Base-by-base conservation (phyloP, 2,329 filamentous ascomycete species). In the Trichophyton equinum region DNA sequence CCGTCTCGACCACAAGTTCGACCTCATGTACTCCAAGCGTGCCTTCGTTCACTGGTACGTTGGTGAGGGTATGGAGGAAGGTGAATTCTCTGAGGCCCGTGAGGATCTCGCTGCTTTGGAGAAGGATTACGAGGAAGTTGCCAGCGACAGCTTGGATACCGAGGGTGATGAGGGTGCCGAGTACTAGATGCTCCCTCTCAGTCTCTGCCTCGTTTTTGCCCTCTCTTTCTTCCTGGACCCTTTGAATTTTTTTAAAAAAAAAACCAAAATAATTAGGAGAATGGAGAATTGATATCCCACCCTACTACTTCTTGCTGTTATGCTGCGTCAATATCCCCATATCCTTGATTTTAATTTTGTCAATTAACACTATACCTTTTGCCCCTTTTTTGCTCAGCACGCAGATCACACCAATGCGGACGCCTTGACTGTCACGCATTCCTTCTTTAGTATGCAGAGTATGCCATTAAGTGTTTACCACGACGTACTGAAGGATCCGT, bases 41-140 rank as follows among this genome's bases (percentile, higher is more conserved):
- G 94, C 94, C 65, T 99, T 99, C 80, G 94, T 99, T 67, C 94
- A 99, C 81, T 99, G 94, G 94, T 99, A 97, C 73, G 94, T 99
- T 74, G 94, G 94, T 81, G 94, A 97, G 83, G 94, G 94, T 85
- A 99, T 99, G 94, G 94, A 99, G 84, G 94, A 99, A 79, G 94
- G 94, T 78, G 94, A 99, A 80, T 99, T 99, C 85, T 95, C 90
- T 62, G 94, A 99, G 83, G 94, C 94, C 67, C 91, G 94, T 77
- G 94, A 99, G 81, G 94, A 99, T 80, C 81, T 99, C 76, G 94
- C 94, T 76, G 94, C 94, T 69, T 84, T 99, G 65, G 94, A 99
- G 85, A 87, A 91, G 69, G 92, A 99, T 76, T 99, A 99, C 80
- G 92, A 96, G 81, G 94, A 99, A 81, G 94, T 97, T 67, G 88